Conservation (phyloP, 768 basidiomycete genomes). For the Mycena belliarum region DNA sequence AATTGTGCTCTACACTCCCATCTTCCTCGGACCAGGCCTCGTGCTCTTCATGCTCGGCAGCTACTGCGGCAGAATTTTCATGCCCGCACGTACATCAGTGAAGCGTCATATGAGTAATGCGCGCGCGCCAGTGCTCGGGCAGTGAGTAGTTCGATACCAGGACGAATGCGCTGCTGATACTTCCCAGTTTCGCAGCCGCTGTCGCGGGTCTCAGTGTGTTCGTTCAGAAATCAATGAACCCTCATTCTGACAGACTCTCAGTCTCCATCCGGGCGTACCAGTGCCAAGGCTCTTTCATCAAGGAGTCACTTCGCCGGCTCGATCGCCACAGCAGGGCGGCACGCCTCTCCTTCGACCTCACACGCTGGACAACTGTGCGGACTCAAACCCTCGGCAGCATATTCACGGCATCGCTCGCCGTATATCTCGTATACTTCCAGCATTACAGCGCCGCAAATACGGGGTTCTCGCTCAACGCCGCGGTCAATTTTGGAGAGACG, state of each 20-base stretch:
- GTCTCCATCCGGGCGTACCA: slow-evolving; percentile 68
- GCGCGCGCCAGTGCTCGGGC: background rate
- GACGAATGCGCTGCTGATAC: background rate
- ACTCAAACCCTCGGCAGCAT: slow-evolving; percentile 15
- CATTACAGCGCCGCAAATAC: slow-evolving; percentile 43
- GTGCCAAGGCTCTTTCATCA: slow-evolving; percentile 48
- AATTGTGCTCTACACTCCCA: slow-evolving; percentile 45
- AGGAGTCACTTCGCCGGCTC: slow-evolving; percentile 49
- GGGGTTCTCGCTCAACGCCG: slow-evolving; percentile 58
- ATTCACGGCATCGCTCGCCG: slow-evolving; percentile 46
- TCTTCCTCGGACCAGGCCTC: slow-evolving; percentile 45
- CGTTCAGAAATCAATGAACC: background rate
- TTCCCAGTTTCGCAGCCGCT: slow-evolving; percentile 48
- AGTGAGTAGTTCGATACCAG: slow-evolving; percentile 25
- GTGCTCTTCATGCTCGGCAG: slow-evolving; percentile 27
- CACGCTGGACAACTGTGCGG: slow-evolving; percentile 47
- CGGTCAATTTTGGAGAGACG: slow-evolving; percentile 28
- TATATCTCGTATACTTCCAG: slow-evolving; percentile 51
- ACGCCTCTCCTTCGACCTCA: slow-evolving; percentile 53
- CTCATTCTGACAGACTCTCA: slow-evolving; percentile 17
- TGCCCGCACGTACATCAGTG: slow-evolving; percentile 47
- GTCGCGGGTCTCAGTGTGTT: slow-evolving; percentile 54
- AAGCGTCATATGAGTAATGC: slow-evolving; percentile 26
- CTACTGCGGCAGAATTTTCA: slow-evolving; percentile 47
- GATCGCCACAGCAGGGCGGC: slow-evolving; percentile 53